These are phyloP conservation scores for Exidia glandulosa DNA, from an alignment of 768 basidiomycete genomes.

Conservation along the genomic window DNA sequence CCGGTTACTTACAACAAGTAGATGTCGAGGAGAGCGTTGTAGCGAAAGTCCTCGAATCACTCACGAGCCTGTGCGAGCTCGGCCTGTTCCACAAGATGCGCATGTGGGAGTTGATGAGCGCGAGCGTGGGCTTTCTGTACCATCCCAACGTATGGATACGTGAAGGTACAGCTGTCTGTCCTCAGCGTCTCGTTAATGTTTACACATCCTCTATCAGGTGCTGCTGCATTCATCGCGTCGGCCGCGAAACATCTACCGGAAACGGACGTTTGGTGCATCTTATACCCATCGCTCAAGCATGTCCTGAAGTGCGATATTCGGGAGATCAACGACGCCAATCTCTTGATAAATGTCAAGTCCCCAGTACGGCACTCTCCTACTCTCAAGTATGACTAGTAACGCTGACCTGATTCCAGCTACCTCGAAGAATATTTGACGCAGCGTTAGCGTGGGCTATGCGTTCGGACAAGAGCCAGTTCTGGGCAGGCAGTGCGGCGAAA, in stretches of 20 bases:
- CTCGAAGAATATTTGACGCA: conserved; percentile 72
- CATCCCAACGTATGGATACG: conserved; percentile 96
- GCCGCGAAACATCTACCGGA: conserved; percentile 70
- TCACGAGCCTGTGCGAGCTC: conserved; percentile 83
- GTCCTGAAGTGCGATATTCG: conserved; percentile 76
- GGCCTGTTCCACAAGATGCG: conserved; percentile 87
- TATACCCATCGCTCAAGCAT: conserved; percentile 84
- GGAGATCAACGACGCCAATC: conserved; percentile 56
- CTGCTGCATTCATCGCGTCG: conserved; percentile 79
- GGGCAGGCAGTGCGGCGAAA: conserved; percentile 39
- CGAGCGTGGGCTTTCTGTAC: conserved; percentile 78
- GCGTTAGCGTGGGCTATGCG: conserved; percentile 85
- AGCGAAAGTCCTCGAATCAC: conserved; percentile 74
- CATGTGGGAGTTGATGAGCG: conserved; percentile 94
- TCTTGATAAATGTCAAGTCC: conserved; percentile 68
- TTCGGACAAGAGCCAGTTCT: conserved; percentile 68
- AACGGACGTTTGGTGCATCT: conserved; percentile 93
- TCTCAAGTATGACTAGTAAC: neutral
- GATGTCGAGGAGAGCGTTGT: conserved; percentile 95
- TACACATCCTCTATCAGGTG: conserved; percentile 35
- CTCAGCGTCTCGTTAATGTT: neutral
- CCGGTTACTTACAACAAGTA: conserved; percentile 19
- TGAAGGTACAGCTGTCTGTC: conserved; percentile 58
- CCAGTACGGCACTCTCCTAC: conserved; percentile 46
- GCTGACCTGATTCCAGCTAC: conserved; percentile 23